Evolutionary conservation across 176 grass and related monocot genomes (phyloP).

Genomic region (Tillandsia fasciculata): DNA sequence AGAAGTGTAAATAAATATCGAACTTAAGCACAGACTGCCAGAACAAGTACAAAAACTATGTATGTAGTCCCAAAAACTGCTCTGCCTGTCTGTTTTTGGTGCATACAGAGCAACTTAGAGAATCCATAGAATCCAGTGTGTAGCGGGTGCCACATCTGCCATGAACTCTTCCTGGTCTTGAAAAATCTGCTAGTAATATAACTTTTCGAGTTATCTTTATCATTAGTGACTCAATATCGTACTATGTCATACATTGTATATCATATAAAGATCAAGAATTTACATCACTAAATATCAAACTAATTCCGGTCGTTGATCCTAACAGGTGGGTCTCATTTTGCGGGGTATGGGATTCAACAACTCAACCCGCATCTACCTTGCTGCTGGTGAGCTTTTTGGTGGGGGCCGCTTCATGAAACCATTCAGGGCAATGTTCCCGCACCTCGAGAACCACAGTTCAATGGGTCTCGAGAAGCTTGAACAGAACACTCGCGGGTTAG

Average conservation of each 20-base stretch:
- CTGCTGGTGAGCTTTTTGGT: conserved; percentile 84
- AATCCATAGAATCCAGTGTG: no score
- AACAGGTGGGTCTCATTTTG: conserved; percentile 74
- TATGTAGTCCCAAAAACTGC: no score
- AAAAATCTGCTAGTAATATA: no score
- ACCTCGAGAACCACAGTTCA: conserved; percentile 60
- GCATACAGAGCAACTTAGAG: no score
- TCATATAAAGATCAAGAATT: background rate
- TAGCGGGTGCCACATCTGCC: no score
- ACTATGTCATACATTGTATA: background rate
- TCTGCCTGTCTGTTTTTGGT: no score
- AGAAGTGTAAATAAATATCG: no score
- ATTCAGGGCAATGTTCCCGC: conserved; percentile 68
- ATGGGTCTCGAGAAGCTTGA: conserved; percentile 65
- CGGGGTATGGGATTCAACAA: conserved; percentile 71
- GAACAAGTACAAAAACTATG: no score
- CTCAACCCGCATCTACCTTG: conserved; percentile 77
- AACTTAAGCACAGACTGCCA: no score
- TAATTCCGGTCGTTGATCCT: conserved; percentile 4
- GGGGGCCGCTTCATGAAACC: conserved; percentile 87
- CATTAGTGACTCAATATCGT: no score
- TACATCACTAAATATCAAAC: background rate
- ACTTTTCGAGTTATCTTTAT: no score
- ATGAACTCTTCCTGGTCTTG: no score
- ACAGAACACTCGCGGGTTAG: conserved; percentile 60